These are phyloP conservation scores for Mortierella sp. DNA, from an alignment of 371 early-diverging fungal species.

Conservation along the genomic window DNA sequence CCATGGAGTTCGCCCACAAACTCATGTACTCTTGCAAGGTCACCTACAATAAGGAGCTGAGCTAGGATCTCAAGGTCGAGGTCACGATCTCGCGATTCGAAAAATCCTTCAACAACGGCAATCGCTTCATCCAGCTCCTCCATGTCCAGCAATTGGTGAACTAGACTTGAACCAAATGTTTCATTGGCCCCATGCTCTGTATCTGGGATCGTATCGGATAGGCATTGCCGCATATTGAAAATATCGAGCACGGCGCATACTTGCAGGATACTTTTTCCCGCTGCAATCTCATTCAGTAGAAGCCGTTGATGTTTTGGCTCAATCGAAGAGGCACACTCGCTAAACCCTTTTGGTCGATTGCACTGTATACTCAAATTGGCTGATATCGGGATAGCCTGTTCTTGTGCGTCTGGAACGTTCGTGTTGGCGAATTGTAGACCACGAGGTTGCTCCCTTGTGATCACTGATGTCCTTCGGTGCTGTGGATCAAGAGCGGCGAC, in stretches of 20 bases:
- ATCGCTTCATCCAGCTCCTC: neutral
- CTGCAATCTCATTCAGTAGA: slow-evolving; percentile 1
- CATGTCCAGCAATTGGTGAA: neutral
- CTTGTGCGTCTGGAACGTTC: too few species aligned
- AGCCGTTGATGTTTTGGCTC: slow-evolving; percentile 2
- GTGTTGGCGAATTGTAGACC: too few species aligned
- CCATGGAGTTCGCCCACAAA: neutral
- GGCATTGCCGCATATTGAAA: slow-evolving; percentile 1
- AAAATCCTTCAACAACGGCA: neutral
- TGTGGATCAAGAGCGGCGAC: too few species aligned
- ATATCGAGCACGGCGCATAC: slow-evolving; percentile 6
- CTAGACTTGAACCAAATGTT: neutral
- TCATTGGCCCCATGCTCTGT: neutral
- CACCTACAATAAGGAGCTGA: neutral
- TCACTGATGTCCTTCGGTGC: too few species aligned
- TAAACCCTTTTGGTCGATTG: neutral
- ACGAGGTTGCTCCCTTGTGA: too few species aligned
- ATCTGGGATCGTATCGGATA: neutral
- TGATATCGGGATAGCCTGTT: too few species aligned
- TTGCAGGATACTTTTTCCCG: neutral
- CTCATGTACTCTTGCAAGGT: neutral
- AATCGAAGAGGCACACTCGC: neutral
- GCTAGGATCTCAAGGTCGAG: slow-evolving; percentile 7
- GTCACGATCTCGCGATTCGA: neutral
- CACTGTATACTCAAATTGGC: too few species aligned